Base-by-base conservation (phyloP, 148 eudicot genomes). In the Chenopodium album region DNA sequence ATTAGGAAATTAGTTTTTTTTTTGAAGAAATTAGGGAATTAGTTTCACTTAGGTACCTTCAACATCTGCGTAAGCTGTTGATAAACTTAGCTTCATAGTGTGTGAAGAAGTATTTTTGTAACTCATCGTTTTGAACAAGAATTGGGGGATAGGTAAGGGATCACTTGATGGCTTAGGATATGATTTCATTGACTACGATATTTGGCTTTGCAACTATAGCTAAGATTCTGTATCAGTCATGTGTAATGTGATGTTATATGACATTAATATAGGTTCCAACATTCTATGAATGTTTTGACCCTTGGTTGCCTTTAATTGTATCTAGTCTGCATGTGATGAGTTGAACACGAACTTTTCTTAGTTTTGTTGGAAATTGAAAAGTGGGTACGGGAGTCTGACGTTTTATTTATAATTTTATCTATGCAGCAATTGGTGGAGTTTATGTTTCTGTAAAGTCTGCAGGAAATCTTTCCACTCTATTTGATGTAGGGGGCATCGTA, bases 401-500 rank as follows among this genome's bases (percentile, higher is more conserved):
- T 13, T 54, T 59, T 56, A 17, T 48, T 77, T 73, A 32, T 34
- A 23, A 76, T 48, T 67, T 71, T 86, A 70, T 74, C 79, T 81
- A 74, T 88, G 78, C 94, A 96, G 99, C 88, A 31, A 96, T 96
- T 74, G 99, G 92, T 46, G 98, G 98, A 64, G 90, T 91, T 79
- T 89, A 88, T 50, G 82, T 94, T 72, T 96, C 99, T 2, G 98
- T 92, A 44, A 89, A 92, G 83, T 90, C 98, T 65, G 99, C 99
- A 7, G 99, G 99, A 78, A 96, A 96, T 75, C 97, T 96, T 16
- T 96, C 99, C 14, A 96, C 99, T 56, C 82, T 96, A 50, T 96
- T 96, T 67, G 99, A 96, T 75, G 98, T 94, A 32, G 99, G 99
- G 32, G 99, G 99, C 62, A 92, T 96, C 4, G 84, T 96, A 41